Evolutionary conservation across 192 early-diverging fungal genomes (phyloP).

Genomic region (Gigaspora rosea): DNA sequence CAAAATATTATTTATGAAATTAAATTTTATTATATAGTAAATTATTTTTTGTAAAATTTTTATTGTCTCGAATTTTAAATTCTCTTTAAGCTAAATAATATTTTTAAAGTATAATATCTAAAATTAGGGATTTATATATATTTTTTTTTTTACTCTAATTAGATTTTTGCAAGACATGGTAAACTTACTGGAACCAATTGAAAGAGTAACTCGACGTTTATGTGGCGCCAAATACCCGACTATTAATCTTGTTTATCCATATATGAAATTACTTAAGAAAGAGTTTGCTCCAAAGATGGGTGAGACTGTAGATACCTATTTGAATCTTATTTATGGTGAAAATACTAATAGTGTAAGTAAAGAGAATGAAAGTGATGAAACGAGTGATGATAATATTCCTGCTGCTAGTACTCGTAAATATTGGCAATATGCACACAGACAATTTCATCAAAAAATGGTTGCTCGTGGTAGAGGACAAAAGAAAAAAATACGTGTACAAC

Average conservation of each 20-base stretch:
- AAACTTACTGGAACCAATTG: background rate
- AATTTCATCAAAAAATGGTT: background rate
- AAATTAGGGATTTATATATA: background rate
- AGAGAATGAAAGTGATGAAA: background rate
- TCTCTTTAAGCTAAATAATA: no score
- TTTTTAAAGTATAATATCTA: no score
- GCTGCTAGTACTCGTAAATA: background rate
- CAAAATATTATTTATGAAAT: no score
- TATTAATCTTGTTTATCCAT: background rate
- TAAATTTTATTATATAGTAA: no score
- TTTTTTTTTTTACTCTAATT: background rate
- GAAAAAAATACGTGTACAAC: no score
- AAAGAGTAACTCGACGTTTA: background rate
- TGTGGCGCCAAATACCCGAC: background rate
- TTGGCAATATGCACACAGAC: background rate
- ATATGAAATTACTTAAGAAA: background rate
- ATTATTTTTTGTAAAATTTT: no score
- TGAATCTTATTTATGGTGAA: background rate
- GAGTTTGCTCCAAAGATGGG: background rate
- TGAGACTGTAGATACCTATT: background rate
- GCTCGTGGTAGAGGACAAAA: no score
- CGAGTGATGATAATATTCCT: background rate
- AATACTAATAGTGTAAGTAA: background rate
- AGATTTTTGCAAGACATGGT: slow-evolving; percentile 8
- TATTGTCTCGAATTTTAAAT: no score